A percentile compares a stretch with the other conserved stretches of the same genome.
Conservation (phyloP, 345 rosid genomes). For the Rhodomyrtus tomentosa region DNA sequence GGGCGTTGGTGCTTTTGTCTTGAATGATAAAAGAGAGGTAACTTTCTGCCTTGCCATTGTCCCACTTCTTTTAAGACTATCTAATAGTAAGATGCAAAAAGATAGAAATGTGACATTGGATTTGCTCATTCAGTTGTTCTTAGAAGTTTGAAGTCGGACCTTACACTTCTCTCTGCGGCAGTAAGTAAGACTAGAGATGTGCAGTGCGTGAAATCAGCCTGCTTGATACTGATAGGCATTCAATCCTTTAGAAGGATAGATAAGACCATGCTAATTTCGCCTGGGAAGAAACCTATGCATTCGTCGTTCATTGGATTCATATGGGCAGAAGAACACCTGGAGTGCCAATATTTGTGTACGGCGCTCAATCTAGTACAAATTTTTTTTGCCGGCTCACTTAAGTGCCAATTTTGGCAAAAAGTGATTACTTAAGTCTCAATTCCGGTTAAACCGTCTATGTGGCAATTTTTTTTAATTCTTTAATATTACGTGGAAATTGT, state of each 20-base stretch:
- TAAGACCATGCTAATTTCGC: neutral
- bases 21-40: constrained; percentile 51
- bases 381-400: too few relatives aligned
- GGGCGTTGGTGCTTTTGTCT: constrained; percentile 60
- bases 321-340: too few relatives aligned
- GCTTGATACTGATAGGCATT: neutral
- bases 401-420: too few relatives aligned
- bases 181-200: neutral
- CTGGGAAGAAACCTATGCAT: neutral
- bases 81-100: neutral
- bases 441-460: too few relatives aligned
- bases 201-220: neutral
- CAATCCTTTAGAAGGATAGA: neutral
- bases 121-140: neutral
- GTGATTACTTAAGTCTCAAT: too few relatives aligned
- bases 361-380: too few relatives aligned
- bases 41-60: neutral
- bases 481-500: too few relatives aligned
- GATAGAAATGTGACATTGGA: neutral
- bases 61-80: neutral
- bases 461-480: too few relatives aligned
- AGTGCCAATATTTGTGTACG: too few relatives aligned
- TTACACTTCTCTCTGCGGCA: neutral
- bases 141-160: neutral
- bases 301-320: neutral